Evolutionary conservation across 345 rosid species (phyloP).

Genomic region (Orychophragmus violaceus): DNA sequence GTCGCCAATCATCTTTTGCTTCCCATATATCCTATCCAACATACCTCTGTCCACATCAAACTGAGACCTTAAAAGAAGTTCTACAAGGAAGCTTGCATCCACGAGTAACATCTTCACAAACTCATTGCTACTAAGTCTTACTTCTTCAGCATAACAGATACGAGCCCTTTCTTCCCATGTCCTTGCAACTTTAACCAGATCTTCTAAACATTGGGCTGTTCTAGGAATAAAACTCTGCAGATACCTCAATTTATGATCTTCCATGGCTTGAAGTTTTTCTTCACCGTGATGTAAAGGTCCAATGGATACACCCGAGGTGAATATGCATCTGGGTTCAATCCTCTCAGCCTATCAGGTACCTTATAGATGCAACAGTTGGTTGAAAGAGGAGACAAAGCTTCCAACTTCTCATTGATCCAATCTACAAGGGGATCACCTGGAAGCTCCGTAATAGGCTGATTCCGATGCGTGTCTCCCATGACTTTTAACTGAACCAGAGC

Average conservation of each 20-base stretch:
- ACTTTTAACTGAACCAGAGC: no score
- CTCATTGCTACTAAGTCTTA: constrained; percentile 10
- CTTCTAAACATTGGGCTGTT: constrained; percentile 8
- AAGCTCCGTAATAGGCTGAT: no score
- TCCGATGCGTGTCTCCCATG: no score
- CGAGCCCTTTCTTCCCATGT: constrained; percentile 25
- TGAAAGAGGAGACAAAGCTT: no score
- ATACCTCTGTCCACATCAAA: neutral
- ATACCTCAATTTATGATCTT: constrained; percentile 34
- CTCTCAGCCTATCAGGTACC: no score
- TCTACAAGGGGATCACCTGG: no score
- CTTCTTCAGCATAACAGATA: constrained; percentile 25
- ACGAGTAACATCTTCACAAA: constrained; percentile 33
- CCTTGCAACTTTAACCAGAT: constrained; percentile 2
- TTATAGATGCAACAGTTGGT: no score
- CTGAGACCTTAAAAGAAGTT: constrained; percentile 27
- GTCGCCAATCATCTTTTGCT: constrained; percentile 28
- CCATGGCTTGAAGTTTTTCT: constrained; percentile 9
- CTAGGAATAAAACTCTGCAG: constrained; percentile 17
- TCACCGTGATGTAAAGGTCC: constrained; percentile 23
- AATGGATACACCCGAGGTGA: neutral
- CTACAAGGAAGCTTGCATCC: constrained; percentile 31
- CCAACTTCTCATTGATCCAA: no score
- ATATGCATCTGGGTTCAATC: no score
- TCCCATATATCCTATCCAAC: constrained; percentile 29